These are phyloP conservation scores for Trichocladium antarcticum DNA, from an alignment of 495 filamentous ascomycete species.

Conservation along the genomic window DNA sequence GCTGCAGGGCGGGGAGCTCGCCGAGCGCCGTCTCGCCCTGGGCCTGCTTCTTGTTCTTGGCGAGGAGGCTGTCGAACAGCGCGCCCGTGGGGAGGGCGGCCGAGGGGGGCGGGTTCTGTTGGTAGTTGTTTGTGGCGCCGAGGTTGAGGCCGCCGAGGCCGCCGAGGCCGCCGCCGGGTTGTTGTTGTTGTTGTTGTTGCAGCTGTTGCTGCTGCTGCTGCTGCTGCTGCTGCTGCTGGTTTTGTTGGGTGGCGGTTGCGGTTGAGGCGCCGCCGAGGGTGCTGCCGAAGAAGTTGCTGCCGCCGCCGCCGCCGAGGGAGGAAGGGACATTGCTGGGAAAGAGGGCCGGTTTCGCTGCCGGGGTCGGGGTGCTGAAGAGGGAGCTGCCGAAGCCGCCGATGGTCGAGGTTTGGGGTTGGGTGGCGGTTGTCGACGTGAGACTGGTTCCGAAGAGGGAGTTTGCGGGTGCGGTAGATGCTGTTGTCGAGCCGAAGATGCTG, in stretches of 20 bases:
- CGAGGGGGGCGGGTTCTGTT: conserved; percentile 1
- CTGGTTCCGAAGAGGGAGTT: neutral
- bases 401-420: neutral
- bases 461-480: neutral
- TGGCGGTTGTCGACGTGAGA: neutral
- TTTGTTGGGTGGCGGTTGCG: conserved; percentile 3
- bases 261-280: conserved; percentile 2
- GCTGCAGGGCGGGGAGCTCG: conserved; percentile 59
- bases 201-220: no score
- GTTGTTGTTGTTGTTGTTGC: neutral
- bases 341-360: conserved; percentile 11
- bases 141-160: conserved; percentile 3
- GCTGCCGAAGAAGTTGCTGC: conserved; percentile 13
- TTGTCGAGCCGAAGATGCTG: neutral
- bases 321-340: conserved; percentile 15
- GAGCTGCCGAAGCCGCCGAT: conserved; percentile 5
- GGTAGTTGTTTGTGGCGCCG: conserved; percentile 8
- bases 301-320: neutral
- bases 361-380: conserved; percentile 13
- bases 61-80: conserved; percentile 80
- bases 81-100: conserved; percentile 36
- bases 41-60: conserved; percentile 58
- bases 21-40: conserved; percentile 43
- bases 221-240: no score
- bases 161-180: no score